These are phyloP conservation scores for Claviceps digitariae DNA, from an alignment of 2,329 filamentous ascomycete species.

Conservation along the genomic window DNA sequence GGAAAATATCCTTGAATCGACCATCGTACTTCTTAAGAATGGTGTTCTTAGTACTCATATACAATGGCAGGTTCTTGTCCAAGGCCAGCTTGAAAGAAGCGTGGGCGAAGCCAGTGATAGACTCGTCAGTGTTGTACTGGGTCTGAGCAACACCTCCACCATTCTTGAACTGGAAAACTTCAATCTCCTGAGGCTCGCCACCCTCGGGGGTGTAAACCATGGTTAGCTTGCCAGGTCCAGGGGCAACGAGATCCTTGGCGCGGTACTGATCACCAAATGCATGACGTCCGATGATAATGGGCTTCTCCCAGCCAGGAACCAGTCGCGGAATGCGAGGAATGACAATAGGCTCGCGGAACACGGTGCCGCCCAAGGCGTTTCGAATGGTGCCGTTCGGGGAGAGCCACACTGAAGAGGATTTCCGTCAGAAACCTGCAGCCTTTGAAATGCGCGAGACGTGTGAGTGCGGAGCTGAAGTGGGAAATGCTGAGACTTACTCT, in stretches of 20 bases:
- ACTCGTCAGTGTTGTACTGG: constrained; percentile 97
- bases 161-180: constrained; percentile 81
- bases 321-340: constrained; percentile 87
- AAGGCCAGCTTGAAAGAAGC: constrained; percentile 93
- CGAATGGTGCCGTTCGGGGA: constrained; percentile 88
- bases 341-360: constrained; percentile 98
- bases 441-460: background rate
- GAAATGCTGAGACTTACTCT: constrained; percentile 51
- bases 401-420: constrained; percentile 68
- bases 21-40: constrained; percentile 99
- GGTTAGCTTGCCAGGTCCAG: constrained; percentile 73
- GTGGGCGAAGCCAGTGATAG: constrained; percentile 88
- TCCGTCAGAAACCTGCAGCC: background rate
- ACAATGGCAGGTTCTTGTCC: constrained; percentile 77
- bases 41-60: constrained; percentile 99
- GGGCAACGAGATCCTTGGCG: constrained; percentile 79
- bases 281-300: constrained; percentile 97
- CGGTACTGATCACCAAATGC: constrained; percentile 98
- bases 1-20: constrained; percentile 98
- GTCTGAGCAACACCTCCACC: constrained; percentile 83
- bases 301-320: constrained; percentile 95
- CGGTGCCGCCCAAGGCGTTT: constrained; percentile 72
- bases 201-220: constrained; percentile 89
- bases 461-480: background rate
- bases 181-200: constrained; percentile 68